phyloP scores from a whole-genome alignment of 345 rosid species.

The Populus pruinosa region DNA sequence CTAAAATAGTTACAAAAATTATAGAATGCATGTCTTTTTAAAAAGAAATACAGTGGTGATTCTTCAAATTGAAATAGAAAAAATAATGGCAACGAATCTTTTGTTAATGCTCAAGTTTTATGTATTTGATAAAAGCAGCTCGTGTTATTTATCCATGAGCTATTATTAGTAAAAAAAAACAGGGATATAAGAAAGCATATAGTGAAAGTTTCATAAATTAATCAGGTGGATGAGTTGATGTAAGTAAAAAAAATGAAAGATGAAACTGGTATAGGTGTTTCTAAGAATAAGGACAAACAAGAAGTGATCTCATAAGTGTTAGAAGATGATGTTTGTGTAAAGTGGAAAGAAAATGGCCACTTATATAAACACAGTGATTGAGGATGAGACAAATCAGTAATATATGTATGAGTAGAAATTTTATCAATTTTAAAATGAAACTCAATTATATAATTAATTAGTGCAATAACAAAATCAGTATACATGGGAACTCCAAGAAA shows the following conservation, averaged over 20 bases:
- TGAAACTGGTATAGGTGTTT: constrained; percentile 6
- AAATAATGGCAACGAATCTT: not conserved
- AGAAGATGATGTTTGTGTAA: not conserved
- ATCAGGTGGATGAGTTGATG: not conserved
- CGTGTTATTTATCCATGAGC: not conserved
- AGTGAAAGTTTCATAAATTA: not conserved
- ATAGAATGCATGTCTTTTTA: not conserved
- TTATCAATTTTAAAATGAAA: constrained; percentile 32
- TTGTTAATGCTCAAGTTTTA: not conserved
- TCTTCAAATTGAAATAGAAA: not conserved
- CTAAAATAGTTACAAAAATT: no score
- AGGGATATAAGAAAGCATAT: no score
- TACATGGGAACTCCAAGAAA: constrained; percentile 9
- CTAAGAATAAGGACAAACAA: constrained; percentile 30
- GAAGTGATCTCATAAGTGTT: constrained; percentile 8
- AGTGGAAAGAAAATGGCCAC: constrained; percentile 11
- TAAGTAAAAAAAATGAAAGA: not conserved
- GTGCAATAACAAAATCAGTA: not conserved
- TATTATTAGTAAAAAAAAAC: no score
- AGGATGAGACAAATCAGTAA: not conserved
- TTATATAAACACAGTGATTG: constrained; percentile 12
- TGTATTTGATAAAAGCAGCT: no score
- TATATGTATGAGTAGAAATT: constrained; percentile 23
- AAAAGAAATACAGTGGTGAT: not conserved
- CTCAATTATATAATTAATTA: not conserved